Evolutionary conservation across 108 stramenopile genomes (phyloP).

Genomic region (Bacterosira constricta): DNA sequence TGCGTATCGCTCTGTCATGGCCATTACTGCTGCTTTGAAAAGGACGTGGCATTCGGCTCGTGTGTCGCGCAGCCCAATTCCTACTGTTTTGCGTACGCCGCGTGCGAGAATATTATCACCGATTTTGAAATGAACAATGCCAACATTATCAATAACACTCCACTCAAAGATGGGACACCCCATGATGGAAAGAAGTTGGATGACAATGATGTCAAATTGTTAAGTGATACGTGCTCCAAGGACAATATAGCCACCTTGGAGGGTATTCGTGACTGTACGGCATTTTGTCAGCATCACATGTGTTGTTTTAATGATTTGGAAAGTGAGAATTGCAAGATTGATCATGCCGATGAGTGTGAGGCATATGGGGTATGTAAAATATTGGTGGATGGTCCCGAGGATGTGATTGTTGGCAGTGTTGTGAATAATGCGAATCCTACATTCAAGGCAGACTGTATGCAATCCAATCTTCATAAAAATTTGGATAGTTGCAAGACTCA

Average conservation of each 20-base stretch:
- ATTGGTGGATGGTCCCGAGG: constrained; percentile 19
- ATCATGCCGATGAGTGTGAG: constrained; percentile 19
- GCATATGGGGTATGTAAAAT: constrained; percentile 20
- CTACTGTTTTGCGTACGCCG: constrained; percentile 39
- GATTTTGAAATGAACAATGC: constrained; percentile 33
- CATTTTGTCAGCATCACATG: constrained; percentile 41
- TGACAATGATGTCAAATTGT: constrained; percentile 9
- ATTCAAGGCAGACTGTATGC: not conserved
- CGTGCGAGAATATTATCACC: constrained; percentile 28
- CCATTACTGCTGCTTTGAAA: constrained; percentile 37
- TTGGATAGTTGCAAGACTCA: no score
- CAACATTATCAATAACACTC: not conserved
- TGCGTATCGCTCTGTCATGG: constrained; percentile 28
- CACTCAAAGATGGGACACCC: not conserved
- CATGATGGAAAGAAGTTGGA: constrained; percentile 4
- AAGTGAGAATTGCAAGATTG: not conserved
- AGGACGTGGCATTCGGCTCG: constrained; percentile 18
- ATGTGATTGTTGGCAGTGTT: not conserved
- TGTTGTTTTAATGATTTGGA: constrained; percentile 31
- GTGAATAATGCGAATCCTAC: not conserved
- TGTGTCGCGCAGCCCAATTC: constrained; percentile 17
- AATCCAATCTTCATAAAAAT: constrained; percentile 4
- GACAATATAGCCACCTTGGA: constrained; percentile 27
- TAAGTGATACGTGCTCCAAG: constrained; percentile 8
- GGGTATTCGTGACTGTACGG: constrained; percentile 34